Conservation (phyloP, 257 asterid genomes). For the Hygrophila difformis region DNA sequence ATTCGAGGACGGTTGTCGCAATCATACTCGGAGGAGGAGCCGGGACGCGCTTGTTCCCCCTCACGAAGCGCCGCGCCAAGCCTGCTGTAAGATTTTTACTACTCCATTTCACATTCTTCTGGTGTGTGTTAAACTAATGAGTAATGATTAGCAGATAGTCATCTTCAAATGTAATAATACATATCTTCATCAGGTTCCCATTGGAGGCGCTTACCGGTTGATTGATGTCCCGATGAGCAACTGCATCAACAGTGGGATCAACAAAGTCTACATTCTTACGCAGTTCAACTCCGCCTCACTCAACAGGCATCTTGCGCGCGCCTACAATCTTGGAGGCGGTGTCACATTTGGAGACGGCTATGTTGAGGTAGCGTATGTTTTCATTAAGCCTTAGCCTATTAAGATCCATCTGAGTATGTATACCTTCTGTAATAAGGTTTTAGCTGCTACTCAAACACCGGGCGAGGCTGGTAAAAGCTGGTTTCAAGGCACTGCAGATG, state of each 20-base stretch:
- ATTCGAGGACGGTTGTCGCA: constrained; percentile 74
- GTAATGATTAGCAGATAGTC: too few species aligned
- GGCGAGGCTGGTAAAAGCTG: constrained; percentile 84
- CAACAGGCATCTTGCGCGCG: constrained; percentile 81
- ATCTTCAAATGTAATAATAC: too few species aligned
- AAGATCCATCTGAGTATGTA: too few species aligned
- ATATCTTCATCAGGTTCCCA: constrained; percentile 85
- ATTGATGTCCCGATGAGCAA: constrained; percentile 98
- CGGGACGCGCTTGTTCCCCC: constrained; percentile 95
- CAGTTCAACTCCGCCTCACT: constrained; percentile 97
- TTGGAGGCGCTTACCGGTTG: constrained; percentile 95
- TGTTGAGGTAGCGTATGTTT: constrained; percentile 50
- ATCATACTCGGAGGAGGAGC: constrained; percentile 97
- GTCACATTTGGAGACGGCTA: constrained; percentile 88
- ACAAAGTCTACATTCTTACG: constrained; percentile 90
- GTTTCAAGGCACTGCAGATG: constrained; percentile 99
- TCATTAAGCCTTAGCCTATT: too few species aligned
- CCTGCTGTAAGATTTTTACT: constrained; percentile 84
- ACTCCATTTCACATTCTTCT: too few species aligned
- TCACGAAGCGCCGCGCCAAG: constrained; percentile 90
- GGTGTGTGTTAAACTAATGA: too few species aligned
- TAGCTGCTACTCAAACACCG: constrained; percentile 97
- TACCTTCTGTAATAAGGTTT: constrained; percentile 46
- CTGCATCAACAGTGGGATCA: constrained; percentile 93
- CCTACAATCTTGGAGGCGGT: constrained; percentile 72